Evolutionary conservation across 768 basidiomycete species (phyloP).

Genomic region (Calocybe indica): DNA sequence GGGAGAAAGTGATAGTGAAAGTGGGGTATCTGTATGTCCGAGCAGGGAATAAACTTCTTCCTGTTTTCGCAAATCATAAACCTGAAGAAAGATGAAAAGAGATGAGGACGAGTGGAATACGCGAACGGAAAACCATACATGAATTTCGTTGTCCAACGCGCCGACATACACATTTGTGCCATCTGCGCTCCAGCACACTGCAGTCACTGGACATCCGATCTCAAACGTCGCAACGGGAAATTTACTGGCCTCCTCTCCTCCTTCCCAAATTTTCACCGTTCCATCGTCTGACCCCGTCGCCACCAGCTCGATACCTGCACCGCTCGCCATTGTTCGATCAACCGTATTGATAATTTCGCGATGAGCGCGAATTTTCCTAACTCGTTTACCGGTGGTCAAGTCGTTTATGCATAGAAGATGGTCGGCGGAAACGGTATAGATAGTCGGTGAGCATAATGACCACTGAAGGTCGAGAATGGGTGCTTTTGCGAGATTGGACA

Average conservation of each 20-base stretch:
- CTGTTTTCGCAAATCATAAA: conserved; percentile 85
- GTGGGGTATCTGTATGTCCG: conserved; percentile 91
- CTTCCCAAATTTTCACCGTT: conserved; percentile 88
- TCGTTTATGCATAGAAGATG: conserved; percentile 74
- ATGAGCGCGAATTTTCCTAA: conserved; percentile 82
- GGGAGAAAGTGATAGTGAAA: conserved; percentile 89
- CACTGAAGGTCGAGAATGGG: conserved; percentile 92
- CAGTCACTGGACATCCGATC: conserved; percentile 84
- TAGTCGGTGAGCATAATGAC: conserved; percentile 64
- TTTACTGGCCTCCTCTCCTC: conserved; percentile 69
- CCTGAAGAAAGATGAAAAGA: conserved; percentile 34
- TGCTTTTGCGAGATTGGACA: conserved; percentile 81
- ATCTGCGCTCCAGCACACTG: conserved; percentile 90
- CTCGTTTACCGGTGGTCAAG: conserved; percentile 76
- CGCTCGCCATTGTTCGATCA: conserved; percentile 80
- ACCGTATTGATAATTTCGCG: conserved; percentile 87
- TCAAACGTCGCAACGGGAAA: conserved; percentile 76
- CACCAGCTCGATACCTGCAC: conserved; percentile 79
- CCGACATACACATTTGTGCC: conserved; percentile 88
- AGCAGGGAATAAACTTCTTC: conserved; percentile 73
- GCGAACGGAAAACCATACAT: conserved; percentile 47
- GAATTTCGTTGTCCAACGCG: conserved; percentile 93
- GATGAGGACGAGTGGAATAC: neutral
- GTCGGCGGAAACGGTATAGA: conserved; percentile 91
- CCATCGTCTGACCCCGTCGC: conserved; percentile 92